A percentile compares a stretch with the other conserved stretches of the same genome.
These are phyloP conservation scores for Gyrodon lividus DNA, from an alignment of 768 basidiomycete species.

Conservation along the genomic window DNA sequence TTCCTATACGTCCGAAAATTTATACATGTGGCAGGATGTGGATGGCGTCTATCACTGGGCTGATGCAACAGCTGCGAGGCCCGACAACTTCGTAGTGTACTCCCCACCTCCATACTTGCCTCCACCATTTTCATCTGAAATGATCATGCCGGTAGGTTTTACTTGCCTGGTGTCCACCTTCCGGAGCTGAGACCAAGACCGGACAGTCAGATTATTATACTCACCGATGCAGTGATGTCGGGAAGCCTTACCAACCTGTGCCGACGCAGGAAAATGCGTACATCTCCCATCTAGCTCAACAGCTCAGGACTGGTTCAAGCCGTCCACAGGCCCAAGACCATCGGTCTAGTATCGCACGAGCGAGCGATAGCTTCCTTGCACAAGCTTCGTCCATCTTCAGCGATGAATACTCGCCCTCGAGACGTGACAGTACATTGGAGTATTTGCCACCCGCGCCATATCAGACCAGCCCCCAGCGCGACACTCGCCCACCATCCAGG, in stretches of 20 bases:
- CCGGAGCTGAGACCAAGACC: conserved; percentile 3
- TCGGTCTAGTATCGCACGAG: conserved; percentile 32
- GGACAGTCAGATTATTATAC: conserved; percentile 17
- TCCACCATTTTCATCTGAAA: conserved; percentile 16
- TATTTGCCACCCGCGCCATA: conserved; percentile 13
- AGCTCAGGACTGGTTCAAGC: conserved; percentile 14
- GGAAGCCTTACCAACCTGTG: conserved; percentile 8
- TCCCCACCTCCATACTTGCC: conserved; percentile 13
- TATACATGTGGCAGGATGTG: conserved; percentile 28
- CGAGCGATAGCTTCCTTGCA: conserved; percentile 33
- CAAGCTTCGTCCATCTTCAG: conserved; percentile 32
- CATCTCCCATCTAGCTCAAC: conserved; percentile 24
- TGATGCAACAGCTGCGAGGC: conserved; percentile 24
- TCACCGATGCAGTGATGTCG: conserved; percentile 19
- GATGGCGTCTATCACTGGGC: conserved; percentile 29
- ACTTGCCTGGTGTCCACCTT: neutral
- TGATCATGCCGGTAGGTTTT: conserved; percentile 17
- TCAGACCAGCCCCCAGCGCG: conserved; percentile 17
- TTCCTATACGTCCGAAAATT: conserved; percentile 28
- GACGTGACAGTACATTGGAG: conserved; percentile 18
- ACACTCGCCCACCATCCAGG: conserved; percentile 26
- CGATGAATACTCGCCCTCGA: conserved; percentile 20
- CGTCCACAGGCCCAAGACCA: conserved; percentile 31
- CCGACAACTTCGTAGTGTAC: conserved; percentile 24
- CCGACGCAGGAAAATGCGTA: conserved; percentile 19